Conservation (phyloP, 2,329 filamentous ascomycete genomes). For the Dendrostoma leiphaemia region DNA sequence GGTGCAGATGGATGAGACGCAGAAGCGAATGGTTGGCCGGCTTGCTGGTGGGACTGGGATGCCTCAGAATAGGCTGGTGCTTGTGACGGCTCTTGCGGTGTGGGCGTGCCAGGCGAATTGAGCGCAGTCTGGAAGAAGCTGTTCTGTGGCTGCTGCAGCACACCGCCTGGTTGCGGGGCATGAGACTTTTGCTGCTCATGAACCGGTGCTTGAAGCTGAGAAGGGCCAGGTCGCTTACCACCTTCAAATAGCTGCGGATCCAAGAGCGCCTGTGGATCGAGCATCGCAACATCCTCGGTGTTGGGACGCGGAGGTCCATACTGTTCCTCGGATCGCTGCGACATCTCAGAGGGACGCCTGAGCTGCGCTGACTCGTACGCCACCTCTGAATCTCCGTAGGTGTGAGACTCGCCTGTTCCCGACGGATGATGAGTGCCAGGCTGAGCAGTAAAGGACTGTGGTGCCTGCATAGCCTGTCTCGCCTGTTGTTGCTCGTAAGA, state of each 20-base stretch:
- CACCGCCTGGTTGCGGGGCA: conserved; percentile 9
- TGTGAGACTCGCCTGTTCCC: conserved; percentile 1
- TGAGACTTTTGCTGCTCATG: conserved; percentile 11
- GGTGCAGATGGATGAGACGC: background rate
- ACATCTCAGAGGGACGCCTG: conserved; percentile 1
- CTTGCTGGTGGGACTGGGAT: conserved; percentile 8
- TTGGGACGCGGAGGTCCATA: conserved; percentile 13
- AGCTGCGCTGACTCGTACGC: conserved; percentile 9
- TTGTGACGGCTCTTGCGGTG: background rate
- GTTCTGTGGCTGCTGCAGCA: conserved; percentile 14
- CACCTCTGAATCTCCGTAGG: conserved; percentile 9
- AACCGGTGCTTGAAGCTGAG: conserved; percentile 12
- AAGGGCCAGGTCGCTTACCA: conserved; percentile 7
- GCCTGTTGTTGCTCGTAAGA: conserved; percentile 15
- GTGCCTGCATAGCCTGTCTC: conserved; percentile 16
- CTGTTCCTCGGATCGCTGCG: conserved; percentile 13
- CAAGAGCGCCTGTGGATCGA: conserved; percentile 2
- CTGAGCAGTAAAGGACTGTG: conserved; percentile 4
- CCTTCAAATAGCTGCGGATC: conserved; percentile 17
- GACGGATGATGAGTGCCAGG: background rate
- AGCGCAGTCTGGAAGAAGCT: conserved; percentile 19
- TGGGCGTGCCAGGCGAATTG: conserved; percentile 15
- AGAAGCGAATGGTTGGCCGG: conserved; percentile 1
- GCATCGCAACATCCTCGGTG: conserved; percentile 12
- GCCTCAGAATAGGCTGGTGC: conserved; percentile 9